Evolutionary conservation across 129 eudicot genomes (phyloP), one percentile per base, ranked within the genome.

Genomic region (Lactuca sativa): DNA sequence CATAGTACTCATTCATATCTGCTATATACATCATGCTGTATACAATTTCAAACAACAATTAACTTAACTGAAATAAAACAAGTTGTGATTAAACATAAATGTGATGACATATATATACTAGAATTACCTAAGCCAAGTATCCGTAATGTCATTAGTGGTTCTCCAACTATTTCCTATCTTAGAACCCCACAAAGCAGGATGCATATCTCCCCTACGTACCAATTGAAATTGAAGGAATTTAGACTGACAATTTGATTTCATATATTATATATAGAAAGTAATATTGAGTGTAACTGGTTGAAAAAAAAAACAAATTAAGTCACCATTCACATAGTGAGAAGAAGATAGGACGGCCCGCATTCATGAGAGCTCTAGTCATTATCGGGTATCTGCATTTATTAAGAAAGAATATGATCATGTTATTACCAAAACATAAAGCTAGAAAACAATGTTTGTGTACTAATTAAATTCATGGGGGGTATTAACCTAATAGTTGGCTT

Each of bases 241-340:
- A 47, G n/a, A 44, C 10, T 44, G 13, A 44, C 13, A 9, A 2
- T 10, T 44, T 4, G 5, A 4, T 36, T 36, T 36, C 0, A 4
- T 36, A 47, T 21, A 18, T 36, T 36, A 47, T 21, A 18, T 8
- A 16, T 37, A n/a, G 15, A 21, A 21, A 64, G 31, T 62, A 14
- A 62, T 40, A 25, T 52, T 25, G 4, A 49, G 7, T 40, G 14
- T 11, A 18, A 31, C 25, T 44, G 8, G 58, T 72, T 57, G 6
- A 57, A n/a, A 77, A 14, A 77, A 14, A 9, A 16, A 56, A 18
- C 51, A 62, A 54, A 32, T 64, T 25, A 25, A 25, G 30, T 25
- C 62, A 89, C 97, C 97, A 92, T 89, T 92, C 98, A 51, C 98
- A 88, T 9, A 92, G 80, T 0, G 96, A 86, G 70, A 89, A 79